Percentiles rank a stretch among this genome's conserved stretches.
These are phyloP conservation scores for Rhynchospora tenuis DNA, from an alignment of 176 grass and related monocot genomes.

Conservation along the genomic window DNA sequence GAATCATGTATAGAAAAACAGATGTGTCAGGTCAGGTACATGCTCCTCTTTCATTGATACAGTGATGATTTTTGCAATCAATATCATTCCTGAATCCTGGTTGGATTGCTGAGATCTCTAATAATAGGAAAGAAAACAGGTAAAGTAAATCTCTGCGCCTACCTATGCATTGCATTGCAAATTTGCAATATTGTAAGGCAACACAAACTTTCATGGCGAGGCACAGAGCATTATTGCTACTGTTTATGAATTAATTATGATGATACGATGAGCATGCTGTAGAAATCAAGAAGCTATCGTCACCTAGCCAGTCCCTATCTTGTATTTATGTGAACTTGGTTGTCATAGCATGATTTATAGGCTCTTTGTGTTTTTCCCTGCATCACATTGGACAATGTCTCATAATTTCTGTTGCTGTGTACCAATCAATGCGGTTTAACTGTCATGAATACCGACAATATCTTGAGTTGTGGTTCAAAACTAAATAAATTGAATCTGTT, in stretches of 20 bases:
- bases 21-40: not conserved
- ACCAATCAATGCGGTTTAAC: not conserved
- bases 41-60: not conserved
- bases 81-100: not conserved
- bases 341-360: not conserved
- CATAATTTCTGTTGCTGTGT: conserved; percentile 9
- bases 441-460: not conserved
- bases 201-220: conserved; percentile 1
- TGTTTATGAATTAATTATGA: not conserved
- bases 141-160: too few species aligned
- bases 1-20: too few species aligned
- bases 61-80: not conserved
- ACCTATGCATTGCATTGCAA: not conserved
- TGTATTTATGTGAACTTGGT: not conserved
- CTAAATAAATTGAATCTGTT: not conserved
- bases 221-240: not conserved
- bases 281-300: not conserved
- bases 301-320: not conserved
- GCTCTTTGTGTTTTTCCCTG: not conserved
- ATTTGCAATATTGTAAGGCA: too few species aligned
- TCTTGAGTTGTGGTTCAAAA: not conserved
- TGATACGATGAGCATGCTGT: not conserved
- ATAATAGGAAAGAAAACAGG: too few species aligned
- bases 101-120: too few species aligned
- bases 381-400: not conserved